These are phyloP conservation scores for Apostasia ramifera DNA, from an alignment of 106 monocot species.

Conservation along the genomic window DNA sequence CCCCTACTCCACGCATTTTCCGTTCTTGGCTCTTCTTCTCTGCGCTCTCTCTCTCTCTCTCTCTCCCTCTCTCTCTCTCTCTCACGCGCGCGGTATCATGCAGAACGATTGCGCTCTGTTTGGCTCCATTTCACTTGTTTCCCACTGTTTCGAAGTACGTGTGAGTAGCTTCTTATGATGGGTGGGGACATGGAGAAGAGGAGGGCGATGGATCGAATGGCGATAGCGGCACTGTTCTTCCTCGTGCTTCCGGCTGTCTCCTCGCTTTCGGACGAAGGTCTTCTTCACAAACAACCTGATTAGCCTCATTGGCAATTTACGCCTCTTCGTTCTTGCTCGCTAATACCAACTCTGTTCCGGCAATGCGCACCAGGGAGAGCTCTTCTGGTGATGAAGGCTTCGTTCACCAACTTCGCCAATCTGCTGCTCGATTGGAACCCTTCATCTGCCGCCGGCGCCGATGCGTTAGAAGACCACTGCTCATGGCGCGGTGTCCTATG, in stretches of 20 bases:
- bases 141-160: background rate
- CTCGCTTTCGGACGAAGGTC: slow-evolving; percentile 44
- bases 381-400: slow-evolving; percentile 57
- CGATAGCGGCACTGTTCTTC: slow-evolving; percentile 13
- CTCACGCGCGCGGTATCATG: background rate
- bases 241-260: slow-evolving; percentile 6
- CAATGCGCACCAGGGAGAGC: slow-evolving; percentile 30
- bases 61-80: background rate
- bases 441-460: slow-evolving; percentile 4
- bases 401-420: slow-evolving; percentile 59
- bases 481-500: slow-evolving; percentile 83
- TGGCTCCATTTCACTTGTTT: background rate
- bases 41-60: background rate
- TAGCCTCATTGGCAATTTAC: background rate
- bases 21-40: background rate
- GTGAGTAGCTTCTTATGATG: background rate
- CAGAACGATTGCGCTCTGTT: background rate
- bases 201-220: slow-evolving; percentile 3
- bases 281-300: background rate
- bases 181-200: slow-evolving; percentile 1
- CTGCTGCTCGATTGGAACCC: slow-evolving; percentile 71
- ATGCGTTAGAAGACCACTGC: slow-evolving; percentile 42
- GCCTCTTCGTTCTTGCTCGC: background rate
- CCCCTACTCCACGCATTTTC: slow-evolving; percentile 3
- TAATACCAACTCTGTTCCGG: background rate